Evolutionary conservation across 2,329 filamentous ascomycete genomes (phyloP).

Genomic region (Colletotrichum lentis): DNA sequence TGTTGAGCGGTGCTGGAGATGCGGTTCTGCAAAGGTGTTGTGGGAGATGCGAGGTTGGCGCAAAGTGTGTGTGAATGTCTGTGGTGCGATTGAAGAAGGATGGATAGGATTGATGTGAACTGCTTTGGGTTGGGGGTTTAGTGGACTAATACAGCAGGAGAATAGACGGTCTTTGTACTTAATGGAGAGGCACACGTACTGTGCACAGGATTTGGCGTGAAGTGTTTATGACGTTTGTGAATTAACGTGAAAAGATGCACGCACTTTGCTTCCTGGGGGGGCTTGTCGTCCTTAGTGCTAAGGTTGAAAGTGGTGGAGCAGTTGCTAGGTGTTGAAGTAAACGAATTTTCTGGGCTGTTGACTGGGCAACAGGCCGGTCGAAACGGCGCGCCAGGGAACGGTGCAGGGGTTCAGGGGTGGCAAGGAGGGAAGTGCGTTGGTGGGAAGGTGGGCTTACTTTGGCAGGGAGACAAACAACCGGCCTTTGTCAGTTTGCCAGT

Average conservation of each 20-base stretch:
- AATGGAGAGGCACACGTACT: not conserved
- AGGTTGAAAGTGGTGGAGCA: slow-evolving; percentile 23
- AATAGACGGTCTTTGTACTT: slow-evolving; percentile 37
- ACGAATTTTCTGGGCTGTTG: slow-evolving; percentile 37
- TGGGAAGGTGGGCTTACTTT: slow-evolving; percentile 17
- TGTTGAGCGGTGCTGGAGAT: slow-evolving; percentile 5
- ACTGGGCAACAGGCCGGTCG: slow-evolving; percentile 34
- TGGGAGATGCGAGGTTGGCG: slow-evolving; percentile 2
- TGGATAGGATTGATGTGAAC: slow-evolving; percentile 17
- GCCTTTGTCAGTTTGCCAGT: slow-evolving; percentile 16
- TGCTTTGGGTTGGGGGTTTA: slow-evolving; percentile 11
- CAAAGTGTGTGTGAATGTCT: slow-evolving; percentile 6
- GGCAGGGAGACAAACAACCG: slow-evolving; percentile 5
- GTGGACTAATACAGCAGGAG: slow-evolving; percentile 21
- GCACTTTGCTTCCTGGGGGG: not conserved
- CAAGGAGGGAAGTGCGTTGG: slow-evolving; percentile 24
- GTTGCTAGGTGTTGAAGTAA: slow-evolving; percentile 38
- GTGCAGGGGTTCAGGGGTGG: slow-evolving; percentile 35
- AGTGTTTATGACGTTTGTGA: slow-evolving; percentile 38
- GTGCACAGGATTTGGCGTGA: slow-evolving; percentile 25
- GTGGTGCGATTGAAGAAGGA: slow-evolving; percentile 10
- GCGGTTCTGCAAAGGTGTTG: not conserved
- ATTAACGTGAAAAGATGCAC: slow-evolving; percentile 37
- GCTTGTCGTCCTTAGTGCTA: slow-evolving; percentile 9
- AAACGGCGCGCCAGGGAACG: slow-evolving; percentile 25